A percentile compares a stretch with the other conserved stretches of the same genome.
Evolutionary conservation across 768 basidiomycete species (phyloP).

Genomic region (Agrocybe pediades): DNA sequence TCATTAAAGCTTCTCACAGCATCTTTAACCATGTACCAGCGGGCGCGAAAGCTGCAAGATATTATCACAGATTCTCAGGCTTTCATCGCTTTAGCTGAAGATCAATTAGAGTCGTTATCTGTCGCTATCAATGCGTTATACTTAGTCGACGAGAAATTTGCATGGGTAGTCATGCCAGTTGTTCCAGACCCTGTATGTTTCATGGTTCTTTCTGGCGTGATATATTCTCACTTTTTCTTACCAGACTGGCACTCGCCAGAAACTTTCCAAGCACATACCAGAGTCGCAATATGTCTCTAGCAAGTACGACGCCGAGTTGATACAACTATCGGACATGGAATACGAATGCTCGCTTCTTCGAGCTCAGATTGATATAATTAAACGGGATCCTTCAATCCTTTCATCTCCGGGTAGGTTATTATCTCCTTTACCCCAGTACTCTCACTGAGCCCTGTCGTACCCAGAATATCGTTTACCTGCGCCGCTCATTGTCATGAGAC

Average conservation of each 20-base stretch:
- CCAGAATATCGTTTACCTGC: constrained; percentile 58
- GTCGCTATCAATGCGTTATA: constrained; percentile 89
- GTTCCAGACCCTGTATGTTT: constrained; percentile 53
- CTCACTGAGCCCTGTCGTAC: constrained; percentile 8
- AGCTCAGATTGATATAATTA: constrained; percentile 76
- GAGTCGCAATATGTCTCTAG: constrained; percentile 66
- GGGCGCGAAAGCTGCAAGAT: constrained; percentile 76
- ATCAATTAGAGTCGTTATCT: constrained; percentile 78
- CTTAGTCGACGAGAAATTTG: constrained; percentile 75
- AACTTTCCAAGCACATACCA: constrained; percentile 75
- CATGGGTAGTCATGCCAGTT: constrained; percentile 78
- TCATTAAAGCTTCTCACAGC: constrained; percentile 48
- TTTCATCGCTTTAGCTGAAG: constrained; percentile 53
- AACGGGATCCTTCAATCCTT: constrained; percentile 62
- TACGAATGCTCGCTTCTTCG: constrained; percentile 76
- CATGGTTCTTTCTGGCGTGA: constrained; percentile 12
- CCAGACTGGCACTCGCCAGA: constrained; percentile 72
- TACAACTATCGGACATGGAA: constrained; percentile 78
- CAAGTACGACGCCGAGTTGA: constrained; percentile 72
- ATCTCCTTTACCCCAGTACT: constrained; percentile 23
- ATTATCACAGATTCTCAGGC: constrained; percentile 42
- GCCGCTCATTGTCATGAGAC: constrained; percentile 69
- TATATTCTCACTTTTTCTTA: constrained; percentile 10
- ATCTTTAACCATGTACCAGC: constrained; percentile 90
- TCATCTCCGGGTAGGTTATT: constrained; percentile 62